Conservation (phyloP, 1,284 basidiomycete genomes). For the Ustilago trichophora region DNA sequence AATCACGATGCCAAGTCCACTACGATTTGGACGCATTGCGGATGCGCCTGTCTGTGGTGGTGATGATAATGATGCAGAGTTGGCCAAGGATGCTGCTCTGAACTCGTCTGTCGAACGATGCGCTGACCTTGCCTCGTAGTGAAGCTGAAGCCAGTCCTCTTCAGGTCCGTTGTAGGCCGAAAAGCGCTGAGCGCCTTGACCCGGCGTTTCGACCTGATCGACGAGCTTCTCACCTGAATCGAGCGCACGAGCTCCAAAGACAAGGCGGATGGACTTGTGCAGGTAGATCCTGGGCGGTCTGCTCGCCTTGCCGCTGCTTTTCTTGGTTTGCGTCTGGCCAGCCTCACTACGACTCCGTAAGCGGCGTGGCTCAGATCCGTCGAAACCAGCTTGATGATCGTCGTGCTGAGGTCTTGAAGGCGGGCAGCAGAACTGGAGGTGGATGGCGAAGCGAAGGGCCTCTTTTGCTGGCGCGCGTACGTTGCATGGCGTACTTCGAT, state of each 20-base stretch:
- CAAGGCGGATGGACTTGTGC: slow-evolving; percentile 56
- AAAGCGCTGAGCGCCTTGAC: slow-evolving; percentile 33
- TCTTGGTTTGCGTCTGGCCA: not conserved
- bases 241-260: slow-evolving; percentile 52
- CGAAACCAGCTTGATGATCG: slow-evolving; percentile 24
- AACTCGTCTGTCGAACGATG: not conserved
- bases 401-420: slow-evolving; percentile 11
- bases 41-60: not conserved
- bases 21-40: not conserved
- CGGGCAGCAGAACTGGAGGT: slow-evolving; percentile 55
- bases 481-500: slow-evolving; percentile 1
- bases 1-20: slow-evolving; percentile 27
- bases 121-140: slow-evolving; percentile 8
- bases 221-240: slow-evolving; percentile 49
- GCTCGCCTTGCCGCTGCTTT: not conserved
- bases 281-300: slow-evolving; percentile 45
- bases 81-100: not conserved
- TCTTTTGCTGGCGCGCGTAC: slow-evolving; percentile 21
- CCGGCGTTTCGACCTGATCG: slow-evolving; percentile 51
- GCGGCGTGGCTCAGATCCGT: slow-evolving; percentile 10
- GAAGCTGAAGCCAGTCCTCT: slow-evolving; percentile 47
- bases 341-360: too few species aligned
- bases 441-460: slow-evolving; percentile 57
- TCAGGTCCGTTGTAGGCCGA: slow-evolving; percentile 46
- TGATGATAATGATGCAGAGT: not conserved